Percentiles rank a stretch among this genome's conserved stretches.
Conservation (phyloP, 2,329 filamentous ascomycete species). For the Orbilia javanica region DNA sequence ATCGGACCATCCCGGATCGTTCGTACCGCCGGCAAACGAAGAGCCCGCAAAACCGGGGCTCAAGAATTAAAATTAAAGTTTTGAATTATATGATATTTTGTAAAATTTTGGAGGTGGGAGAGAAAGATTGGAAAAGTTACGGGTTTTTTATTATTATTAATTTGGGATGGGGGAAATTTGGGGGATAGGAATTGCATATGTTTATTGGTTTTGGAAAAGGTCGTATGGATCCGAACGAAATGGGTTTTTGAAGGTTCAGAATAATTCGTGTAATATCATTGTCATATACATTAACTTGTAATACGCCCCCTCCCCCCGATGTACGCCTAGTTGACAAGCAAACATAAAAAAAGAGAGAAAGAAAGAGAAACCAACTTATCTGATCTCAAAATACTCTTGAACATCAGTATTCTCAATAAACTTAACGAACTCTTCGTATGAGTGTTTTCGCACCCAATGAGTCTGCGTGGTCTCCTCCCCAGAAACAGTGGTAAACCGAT, state of each 20-base stretch:
- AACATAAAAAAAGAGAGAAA: neutral
- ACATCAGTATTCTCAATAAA: slow-evolving; percentile 20
- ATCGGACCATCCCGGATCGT: slow-evolving; percentile 2
- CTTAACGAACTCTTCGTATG: slow-evolving; percentile 43
- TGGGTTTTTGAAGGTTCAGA: neutral
- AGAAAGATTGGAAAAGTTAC: neutral
- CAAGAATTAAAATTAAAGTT: neutral
- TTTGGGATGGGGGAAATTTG: neutral
- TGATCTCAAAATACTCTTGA: slow-evolving; percentile 28
- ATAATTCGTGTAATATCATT: slow-evolving; percentile 11
- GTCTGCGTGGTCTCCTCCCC: slow-evolving; percentile 11
- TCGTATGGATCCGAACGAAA: too few species aligned
- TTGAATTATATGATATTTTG: too few species aligned
- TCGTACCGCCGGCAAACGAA: neutral
- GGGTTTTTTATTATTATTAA: too few species aligned
- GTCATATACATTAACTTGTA: neutral
- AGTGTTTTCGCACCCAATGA: slow-evolving; percentile 31
- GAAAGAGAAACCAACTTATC: neutral
- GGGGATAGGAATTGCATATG: too few species aligned
- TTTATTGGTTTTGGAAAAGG: neutral
- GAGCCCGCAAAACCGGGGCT: neutral
- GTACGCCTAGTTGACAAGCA: neutral
- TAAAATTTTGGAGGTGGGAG: neutral
- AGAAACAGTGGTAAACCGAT: slow-evolving; percentile 11
- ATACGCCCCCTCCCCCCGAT: neutral